Evolutionary conservation across 2,329 filamentous ascomycete genomes (phyloP).

Genomic region (Exophiala sideris): DNA sequence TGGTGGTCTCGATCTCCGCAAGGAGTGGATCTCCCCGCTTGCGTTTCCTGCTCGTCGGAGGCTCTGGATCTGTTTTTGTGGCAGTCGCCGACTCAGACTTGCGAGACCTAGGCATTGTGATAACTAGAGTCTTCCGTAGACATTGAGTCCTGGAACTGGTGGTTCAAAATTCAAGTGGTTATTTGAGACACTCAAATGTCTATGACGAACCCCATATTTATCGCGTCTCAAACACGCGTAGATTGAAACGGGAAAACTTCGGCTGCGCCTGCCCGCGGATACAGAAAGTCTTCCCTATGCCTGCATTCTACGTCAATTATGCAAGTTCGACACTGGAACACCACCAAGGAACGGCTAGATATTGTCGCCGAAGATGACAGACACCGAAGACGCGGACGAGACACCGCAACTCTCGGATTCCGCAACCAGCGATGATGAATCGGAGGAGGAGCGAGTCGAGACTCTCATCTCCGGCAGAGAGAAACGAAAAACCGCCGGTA

Average conservation of each 20-base stretch:
- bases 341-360: no score
- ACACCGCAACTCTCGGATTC: conserved; percentile 22
- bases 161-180: neutral
- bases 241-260: neutral
- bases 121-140: neutral
- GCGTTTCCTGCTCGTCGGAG: conserved; percentile 6
- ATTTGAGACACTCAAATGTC: neutral
- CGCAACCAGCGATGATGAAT: conserved; percentile 33
- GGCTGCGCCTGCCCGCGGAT: neutral
- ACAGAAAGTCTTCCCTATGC: neutral
- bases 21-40: conserved; percentile 4
- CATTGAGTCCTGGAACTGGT: neutral
- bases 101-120: conserved; percentile 9
- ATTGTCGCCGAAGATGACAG: neutral
- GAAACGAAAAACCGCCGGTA: conserved; percentile 77
- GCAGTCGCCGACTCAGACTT: neutral
- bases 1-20: neutral
- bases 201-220: neutral
- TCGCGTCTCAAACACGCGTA: neutral
- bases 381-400: conserved; percentile 2
- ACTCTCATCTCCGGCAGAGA: conserved; percentile 71
- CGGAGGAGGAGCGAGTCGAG: conserved; percentile 47
- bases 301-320: neutral
- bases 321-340: neutral
- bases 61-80: neutral